phyloP scores from a whole-genome alignment of 495 filamentous ascomycete genomes.

The Penicillium ucsense region DNA sequence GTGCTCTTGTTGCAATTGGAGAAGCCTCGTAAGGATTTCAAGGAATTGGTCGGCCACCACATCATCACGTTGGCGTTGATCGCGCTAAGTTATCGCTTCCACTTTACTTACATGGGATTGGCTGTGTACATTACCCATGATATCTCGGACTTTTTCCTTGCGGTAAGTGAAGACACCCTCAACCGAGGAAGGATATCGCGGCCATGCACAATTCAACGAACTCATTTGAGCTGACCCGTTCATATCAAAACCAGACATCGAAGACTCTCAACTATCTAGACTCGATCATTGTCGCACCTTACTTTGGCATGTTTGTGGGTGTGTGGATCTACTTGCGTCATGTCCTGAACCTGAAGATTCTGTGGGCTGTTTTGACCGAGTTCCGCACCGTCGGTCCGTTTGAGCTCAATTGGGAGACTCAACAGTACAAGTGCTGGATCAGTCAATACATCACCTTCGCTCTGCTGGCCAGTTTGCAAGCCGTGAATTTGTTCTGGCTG shows the following conservation, averaged over 20 bases:
- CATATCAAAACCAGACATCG: conserved; percentile 56
- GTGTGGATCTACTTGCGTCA: conserved; percentile 92
- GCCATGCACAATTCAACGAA: no score
- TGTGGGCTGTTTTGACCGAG: conserved; percentile 75
- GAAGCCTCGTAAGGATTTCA: conserved; percentile 93
- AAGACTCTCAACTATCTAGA: conserved; percentile 93
- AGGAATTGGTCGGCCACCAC: conserved; percentile 89
- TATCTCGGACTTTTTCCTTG: conserved; percentile 93
- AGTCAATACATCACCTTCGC: conserved; percentile 63
- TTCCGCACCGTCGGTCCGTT: conserved; percentile 85
- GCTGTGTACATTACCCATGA: conserved; percentile 97
- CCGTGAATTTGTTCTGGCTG: conserved; percentile 81
- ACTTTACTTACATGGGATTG: conserved; percentile 96
- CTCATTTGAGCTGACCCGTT: neutral
- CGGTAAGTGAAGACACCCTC: conserved; percentile 45
- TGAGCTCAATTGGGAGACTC: conserved; percentile 73
- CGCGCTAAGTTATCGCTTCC: conserved; percentile 84
- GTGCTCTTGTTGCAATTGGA: conserved; percentile 84
- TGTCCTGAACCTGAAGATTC: conserved; percentile 79
- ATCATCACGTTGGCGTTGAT: conserved; percentile 89
- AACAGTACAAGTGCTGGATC: conserved; percentile 75
- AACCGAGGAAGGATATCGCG: no score
- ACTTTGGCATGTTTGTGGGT: conserved; percentile 73
- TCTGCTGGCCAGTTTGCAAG: conserved; percentile 65
- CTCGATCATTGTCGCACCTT: conserved; percentile 62